These are phyloP conservation scores for Tilletiaria anomala DNA, from an alignment of 1,284 basidiomycete species.

Conservation along the genomic window DNA sequence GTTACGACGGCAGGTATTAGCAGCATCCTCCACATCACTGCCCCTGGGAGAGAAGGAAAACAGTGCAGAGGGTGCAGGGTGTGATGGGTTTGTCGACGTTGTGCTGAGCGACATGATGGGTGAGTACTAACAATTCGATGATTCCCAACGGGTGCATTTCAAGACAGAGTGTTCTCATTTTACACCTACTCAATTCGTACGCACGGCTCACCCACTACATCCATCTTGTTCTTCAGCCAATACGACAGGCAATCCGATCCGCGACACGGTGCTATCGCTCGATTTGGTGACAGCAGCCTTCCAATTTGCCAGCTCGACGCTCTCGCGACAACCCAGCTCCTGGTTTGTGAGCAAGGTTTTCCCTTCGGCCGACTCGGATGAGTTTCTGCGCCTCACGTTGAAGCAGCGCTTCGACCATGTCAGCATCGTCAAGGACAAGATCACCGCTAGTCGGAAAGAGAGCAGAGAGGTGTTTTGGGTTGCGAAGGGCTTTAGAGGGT, in stretches of 20 bases:
- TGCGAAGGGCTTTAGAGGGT: slow-evolving; percentile 15
- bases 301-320: not conserved
- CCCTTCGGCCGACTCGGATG: slow-evolving; percentile 20
- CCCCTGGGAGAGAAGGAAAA: not conserved
- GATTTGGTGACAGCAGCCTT: slow-evolving; percentile 7
- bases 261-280: slow-evolving; percentile 17
- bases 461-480: slow-evolving; percentile 32
- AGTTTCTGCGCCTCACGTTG: slow-evolving; percentile 18
- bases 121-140: too few relatives aligned
- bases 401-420: slow-evolving; percentile 17
- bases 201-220: too few relatives aligned
- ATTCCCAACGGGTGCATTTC: too few relatives aligned
- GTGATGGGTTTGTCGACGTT: slow-evolving; percentile 17
- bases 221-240: too few relatives aligned
- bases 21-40: not conserved
- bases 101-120: slow-evolving; percentile 35
- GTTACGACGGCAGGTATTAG: slow-evolving; percentile 3
- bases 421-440: slow-evolving; percentile 16
- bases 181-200: too few relatives aligned
- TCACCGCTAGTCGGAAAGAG: slow-evolving; percentile 23
- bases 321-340: too few relatives aligned
- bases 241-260: slow-evolving; percentile 15
- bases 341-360: slow-evolving; percentile 21
- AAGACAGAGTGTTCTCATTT: too few relatives aligned
- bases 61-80: not conserved